These are phyloP conservation scores for Jackrogersella multiformis DNA, from an alignment of 495 filamentous ascomycete genomes.

Conservation along the genomic window DNA sequence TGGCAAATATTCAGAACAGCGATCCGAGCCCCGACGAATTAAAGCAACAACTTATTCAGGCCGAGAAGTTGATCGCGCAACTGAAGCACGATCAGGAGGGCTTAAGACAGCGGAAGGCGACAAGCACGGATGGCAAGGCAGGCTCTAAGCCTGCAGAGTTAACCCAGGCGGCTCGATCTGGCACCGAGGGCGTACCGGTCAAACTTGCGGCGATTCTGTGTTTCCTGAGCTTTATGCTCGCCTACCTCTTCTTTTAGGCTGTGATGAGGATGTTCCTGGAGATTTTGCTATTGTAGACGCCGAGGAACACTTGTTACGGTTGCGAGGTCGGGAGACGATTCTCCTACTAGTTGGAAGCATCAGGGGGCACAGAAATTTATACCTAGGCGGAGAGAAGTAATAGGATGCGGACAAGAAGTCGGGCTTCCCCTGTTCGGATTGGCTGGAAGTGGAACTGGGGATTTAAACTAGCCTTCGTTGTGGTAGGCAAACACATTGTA, in stretches of 20 bases:
- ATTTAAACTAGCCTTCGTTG: conserved; percentile 30
- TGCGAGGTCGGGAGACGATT: conserved; percentile 8
- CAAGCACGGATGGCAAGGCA: conserved; percentile 48
- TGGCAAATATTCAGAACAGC: conserved; percentile 54
- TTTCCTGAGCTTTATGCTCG: conserved; percentile 88
- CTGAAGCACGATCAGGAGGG: conserved; percentile 76
- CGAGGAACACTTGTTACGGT: not conserved
- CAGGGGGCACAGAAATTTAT: conserved; percentile 4
- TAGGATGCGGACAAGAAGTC: conserved; percentile 15
- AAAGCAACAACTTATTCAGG: conserved; percentile 75
- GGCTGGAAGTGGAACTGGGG: conserved; percentile 26
- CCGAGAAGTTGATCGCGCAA: conserved; percentile 74
- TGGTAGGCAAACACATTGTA: conserved; percentile 35
- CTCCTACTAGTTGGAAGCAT: conserved; percentile 5
- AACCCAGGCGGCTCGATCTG: conserved; percentile 63
- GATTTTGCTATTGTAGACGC: not conserved
- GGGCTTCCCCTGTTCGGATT: not conserved
- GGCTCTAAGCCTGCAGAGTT: conserved; percentile 57
- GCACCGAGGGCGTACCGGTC: conserved; percentile 82
- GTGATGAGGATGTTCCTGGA: conserved; percentile 6
- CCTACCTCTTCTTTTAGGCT: conserved; percentile 88
- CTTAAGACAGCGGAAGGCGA: conserved; percentile 74
- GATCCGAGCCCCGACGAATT: conserved; percentile 67
- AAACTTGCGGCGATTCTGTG: conserved; percentile 85
- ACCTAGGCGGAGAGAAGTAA: conserved; percentile 22